phyloP scores from a whole-genome alignment of 768 basidiomycete species.

The Hygrophorus russula region DNA sequence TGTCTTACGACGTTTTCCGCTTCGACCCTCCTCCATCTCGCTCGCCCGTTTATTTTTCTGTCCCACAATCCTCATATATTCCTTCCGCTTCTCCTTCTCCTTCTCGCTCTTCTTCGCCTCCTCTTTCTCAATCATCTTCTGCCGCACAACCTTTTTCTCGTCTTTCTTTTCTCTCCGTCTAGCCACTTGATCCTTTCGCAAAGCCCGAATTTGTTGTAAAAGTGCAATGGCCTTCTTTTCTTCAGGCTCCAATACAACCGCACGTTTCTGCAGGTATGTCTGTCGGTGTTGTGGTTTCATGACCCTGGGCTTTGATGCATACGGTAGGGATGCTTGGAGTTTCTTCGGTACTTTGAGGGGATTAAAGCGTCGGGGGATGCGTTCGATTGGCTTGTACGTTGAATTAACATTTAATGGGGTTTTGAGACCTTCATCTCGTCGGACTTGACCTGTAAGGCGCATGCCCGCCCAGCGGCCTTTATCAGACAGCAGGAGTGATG shows the following conservation, averaged over 20 bases:
- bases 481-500: constrained; percentile 75
- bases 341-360: constrained; percentile 80
- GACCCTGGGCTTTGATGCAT: constrained; percentile 82
- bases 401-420: constrained; percentile 80
- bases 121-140: constrained; percentile 65
- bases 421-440: constrained; percentile 75
- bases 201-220: constrained; percentile 86
- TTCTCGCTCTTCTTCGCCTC: constrained; percentile 52
- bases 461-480: constrained; percentile 86
- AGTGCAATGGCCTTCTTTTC: constrained; percentile 88
- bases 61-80: constrained; percentile 60
- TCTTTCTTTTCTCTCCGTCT: constrained; percentile 78
- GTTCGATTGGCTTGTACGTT: constrained; percentile 74
- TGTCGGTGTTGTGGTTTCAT: constrained; percentile 60
- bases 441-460: constrained; percentile 90
- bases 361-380: constrained; percentile 80
- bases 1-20: constrained; percentile 43
- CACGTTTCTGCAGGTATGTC: constrained; percentile 92
- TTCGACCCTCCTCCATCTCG: constrained; percentile 46
- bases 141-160: constrained; percentile 56
- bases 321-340: constrained; percentile 85
- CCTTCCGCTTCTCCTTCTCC: constrained; percentile 68
- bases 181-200: constrained; percentile 79
- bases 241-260: constrained; percentile 91
- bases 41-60: constrained; percentile 60